Conservation (phyloP, 192 early-diverging fungal species). For the Coemansia sp. region DNA sequence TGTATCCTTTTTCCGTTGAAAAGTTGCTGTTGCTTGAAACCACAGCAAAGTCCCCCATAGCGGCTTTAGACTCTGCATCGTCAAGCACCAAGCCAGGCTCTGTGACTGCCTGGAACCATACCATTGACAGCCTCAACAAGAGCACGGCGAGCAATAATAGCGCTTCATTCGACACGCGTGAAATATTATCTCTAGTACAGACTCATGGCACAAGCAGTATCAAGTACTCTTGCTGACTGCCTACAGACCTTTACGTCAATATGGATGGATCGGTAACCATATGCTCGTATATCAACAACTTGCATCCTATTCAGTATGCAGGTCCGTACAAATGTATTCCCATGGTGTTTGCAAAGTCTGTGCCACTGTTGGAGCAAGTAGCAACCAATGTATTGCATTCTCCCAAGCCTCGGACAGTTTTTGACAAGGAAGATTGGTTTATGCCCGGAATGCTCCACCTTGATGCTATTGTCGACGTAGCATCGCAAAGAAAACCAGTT, state of each 20-base stretch:
- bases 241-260: not conserved
- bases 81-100: not conserved
- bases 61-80: not conserved
- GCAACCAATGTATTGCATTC: slow-evolving; percentile 12
- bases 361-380: slow-evolving; percentile 54
- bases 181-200: not conserved
- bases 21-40: not conserved
- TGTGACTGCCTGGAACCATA: not conserved
- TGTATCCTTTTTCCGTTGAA: not conserved
- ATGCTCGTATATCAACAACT: not conserved
- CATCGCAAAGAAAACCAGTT: not conserved
- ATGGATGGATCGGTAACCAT: not conserved
- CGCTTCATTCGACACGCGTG: not conserved
- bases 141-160: not conserved
- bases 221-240: not conserved
- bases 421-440: not conserved
- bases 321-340: not conserved
- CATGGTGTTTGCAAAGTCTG: not conserved
- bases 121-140: not conserved
- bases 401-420: not conserved
- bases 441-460: not conserved
- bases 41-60: not conserved
- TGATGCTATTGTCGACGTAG: not conserved
- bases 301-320: not conserved
- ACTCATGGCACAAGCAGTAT: not conserved